phyloP scores from a whole-genome alignment of 2,329 filamentous ascomycete genomes.

The Zymoseptoria ardabiliae region DNA sequence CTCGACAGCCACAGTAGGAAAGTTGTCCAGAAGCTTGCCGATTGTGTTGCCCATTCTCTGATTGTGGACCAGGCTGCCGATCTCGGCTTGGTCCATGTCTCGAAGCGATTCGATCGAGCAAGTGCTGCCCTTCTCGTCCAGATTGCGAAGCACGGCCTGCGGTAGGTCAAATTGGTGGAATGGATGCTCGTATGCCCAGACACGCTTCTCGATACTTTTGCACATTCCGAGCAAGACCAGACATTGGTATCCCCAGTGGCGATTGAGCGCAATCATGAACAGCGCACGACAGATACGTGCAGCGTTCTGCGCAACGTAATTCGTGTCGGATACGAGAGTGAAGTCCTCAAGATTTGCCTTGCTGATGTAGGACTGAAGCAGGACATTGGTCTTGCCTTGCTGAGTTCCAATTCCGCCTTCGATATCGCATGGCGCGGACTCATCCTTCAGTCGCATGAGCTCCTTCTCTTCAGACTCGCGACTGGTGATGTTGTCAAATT shows the following conservation, averaged over 20 bases:
- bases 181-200: slow-evolving; percentile 93
- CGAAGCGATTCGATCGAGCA: slow-evolving; percentile 73
- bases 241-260: slow-evolving; percentile 93
- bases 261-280: slow-evolving; percentile 95
- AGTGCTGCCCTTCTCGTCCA: slow-evolving; percentile 70
- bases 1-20: slow-evolving; percentile 84
- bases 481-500: slow-evolving; percentile 95
- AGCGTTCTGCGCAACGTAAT: slow-evolving; percentile 92
- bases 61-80: slow-evolving; percentile 87
- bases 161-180: slow-evolving; percentile 92
- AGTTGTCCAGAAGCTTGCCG: slow-evolving; percentile 74
- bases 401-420: slow-evolving; percentile 59
- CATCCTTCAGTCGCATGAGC: slow-evolving; percentile 63
- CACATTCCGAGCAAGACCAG: slow-evolving; percentile 82
- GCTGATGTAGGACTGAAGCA: slow-evolving; percentile 91
- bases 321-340: slow-evolving; percentile 81
- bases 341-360: slow-evolving; percentile 85
- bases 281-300: slow-evolving; percentile 88
- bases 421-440: slow-evolving; percentile 69
- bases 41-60: slow-evolving; percentile 78
- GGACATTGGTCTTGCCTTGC: slow-evolving; percentile 90
- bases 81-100: slow-evolving; percentile 89
- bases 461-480: slow-evolving; percentile 87
- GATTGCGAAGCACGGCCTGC: slow-evolving; percentile 70
- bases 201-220: slow-evolving; percentile 92